phyloP scores from a whole-genome alignment of 2,329 filamentous ascomycete species.

The Dactylellina drechsleri region DNA sequence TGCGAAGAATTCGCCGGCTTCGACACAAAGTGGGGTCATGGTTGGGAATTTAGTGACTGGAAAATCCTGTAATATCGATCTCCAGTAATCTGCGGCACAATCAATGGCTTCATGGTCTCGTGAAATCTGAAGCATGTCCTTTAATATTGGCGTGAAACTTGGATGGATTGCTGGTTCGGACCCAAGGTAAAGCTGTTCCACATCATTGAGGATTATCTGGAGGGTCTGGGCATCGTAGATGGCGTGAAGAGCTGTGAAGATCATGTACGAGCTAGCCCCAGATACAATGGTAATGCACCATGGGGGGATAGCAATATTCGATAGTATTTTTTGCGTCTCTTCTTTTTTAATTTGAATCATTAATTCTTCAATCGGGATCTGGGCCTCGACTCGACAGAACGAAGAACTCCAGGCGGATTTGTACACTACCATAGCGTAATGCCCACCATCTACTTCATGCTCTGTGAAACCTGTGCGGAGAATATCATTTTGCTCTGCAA shows the following conservation, averaged over 20 bases:
- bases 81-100: conserved; percentile 37
- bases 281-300: conserved; percentile 42
- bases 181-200: conserved; percentile 61
- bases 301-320: conserved; percentile 58
- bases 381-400: conserved; percentile 32
- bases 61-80: conserved; percentile 32
- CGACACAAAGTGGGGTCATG: conserved; percentile 41
- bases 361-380: conserved; percentile 56
- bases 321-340: conserved; percentile 64
- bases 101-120: conserved; percentile 30
- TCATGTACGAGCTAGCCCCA: conserved; percentile 58
- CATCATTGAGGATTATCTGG: conserved; percentile 70
- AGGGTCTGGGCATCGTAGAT: conserved; percentile 86
- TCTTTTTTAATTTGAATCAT: conserved; percentile 33
- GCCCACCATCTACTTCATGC: conserved; percentile 69
- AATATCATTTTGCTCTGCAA: conserved; percentile 72
- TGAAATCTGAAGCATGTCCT: conserved; percentile 45
- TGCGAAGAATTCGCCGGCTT: conserved; percentile 24
- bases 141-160: conserved; percentile 30
- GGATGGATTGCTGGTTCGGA: conserved; percentile 34
- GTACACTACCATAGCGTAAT: conserved; percentile 81
- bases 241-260: conserved; percentile 76
- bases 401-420: conserved; percentile 50
- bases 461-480: conserved; percentile 78
- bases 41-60: conserved; percentile 45